Conservation (phyloP, 768 basidiomycete genomes). For the Sarcodon sp. region DNA sequence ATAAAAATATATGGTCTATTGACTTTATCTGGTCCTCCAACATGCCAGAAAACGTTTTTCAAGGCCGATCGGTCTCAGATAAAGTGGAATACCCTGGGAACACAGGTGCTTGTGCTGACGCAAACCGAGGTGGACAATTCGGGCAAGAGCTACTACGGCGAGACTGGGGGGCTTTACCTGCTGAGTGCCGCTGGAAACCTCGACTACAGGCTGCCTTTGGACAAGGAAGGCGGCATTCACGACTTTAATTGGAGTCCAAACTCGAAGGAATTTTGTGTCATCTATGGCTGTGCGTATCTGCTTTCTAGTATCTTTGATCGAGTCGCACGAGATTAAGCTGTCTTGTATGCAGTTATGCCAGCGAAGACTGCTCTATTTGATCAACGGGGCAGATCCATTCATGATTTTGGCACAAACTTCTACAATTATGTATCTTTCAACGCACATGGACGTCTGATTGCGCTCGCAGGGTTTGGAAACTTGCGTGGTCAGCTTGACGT, state of each 20-base stretch:
- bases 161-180: slow-evolving; percentile 82
- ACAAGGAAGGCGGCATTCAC: slow-evolving; percentile 96
- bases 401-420: slow-evolving; percentile 85
- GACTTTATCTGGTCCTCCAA: slow-evolving; percentile 48
- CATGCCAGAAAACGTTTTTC: slow-evolving; percentile 86
- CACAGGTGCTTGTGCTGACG: slow-evolving; percentile 81
- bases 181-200: slow-evolving; percentile 89
- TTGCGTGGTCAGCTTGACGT: slow-evolving; percentile 90
- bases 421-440: slow-evolving; percentile 93
- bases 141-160: slow-evolving; percentile 97
- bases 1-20: slow-evolving; percentile 75
- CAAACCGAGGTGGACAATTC: slow-evolving; percentile 96
- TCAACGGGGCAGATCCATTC: slow-evolving; percentile 72
- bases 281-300: slow-evolving; percentile 78
- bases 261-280: slow-evolving; percentile 92
- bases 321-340: slow-evolving; percentile 1
- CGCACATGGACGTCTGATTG: slow-evolving; percentile 80
- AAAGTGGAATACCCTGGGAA: slow-evolving; percentile 95
- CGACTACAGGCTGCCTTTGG: slow-evolving; percentile 77
- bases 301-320: background rate
- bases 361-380: slow-evolving; percentile 90
- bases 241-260: slow-evolving; percentile 96
- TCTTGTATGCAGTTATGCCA: slow-evolving; percentile 63
- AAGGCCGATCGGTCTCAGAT: slow-evolving; percentile 89
- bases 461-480: slow-evolving; percentile 94